Evolutionary conservation across 2,329 filamentous ascomycete genomes (phyloP).

Genomic region (Uncinocarpus reesii): DNA sequence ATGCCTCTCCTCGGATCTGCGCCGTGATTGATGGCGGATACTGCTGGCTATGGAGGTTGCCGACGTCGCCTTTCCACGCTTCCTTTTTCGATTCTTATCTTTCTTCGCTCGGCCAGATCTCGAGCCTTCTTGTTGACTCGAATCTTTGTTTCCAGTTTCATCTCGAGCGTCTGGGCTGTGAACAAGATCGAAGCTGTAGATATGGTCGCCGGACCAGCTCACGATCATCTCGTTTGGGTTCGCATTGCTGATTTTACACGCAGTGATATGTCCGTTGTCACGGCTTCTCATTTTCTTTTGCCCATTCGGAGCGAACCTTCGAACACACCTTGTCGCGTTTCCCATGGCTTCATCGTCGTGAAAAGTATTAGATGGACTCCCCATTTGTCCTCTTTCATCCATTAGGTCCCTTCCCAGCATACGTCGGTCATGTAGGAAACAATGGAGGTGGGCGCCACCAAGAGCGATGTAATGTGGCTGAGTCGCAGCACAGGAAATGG

Average conservation of each 20-base stretch:
- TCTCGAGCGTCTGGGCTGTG: slow-evolving; percentile 48
- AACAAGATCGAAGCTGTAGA: slow-evolving; percentile 56
- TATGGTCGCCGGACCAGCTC: slow-evolving; percentile 58
- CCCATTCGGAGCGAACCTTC: slow-evolving; percentile 55
- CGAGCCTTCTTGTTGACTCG: slow-evolving; percentile 21
- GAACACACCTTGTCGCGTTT: slow-evolving; percentile 54
- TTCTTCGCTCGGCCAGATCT: slow-evolving; percentile 26
- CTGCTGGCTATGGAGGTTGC: slow-evolving; percentile 36
- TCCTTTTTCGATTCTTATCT: slow-evolving; percentile 45
- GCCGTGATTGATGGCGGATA: slow-evolving; percentile 39
- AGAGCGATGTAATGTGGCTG: slow-evolving; percentile 61
- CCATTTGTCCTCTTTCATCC: slow-evolving; percentile 43
- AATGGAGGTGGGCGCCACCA: slow-evolving; percentile 58
- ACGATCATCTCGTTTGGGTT: slow-evolving; percentile 58
- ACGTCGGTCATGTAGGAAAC: slow-evolving; percentile 57
- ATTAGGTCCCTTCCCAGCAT: slow-evolving; percentile 54
- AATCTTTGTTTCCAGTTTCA: slow-evolving; percentile 22
- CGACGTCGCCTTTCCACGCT: slow-evolving; percentile 42
- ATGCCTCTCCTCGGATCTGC: slow-evolving; percentile 35
- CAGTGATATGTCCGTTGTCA: slow-evolving; percentile 56
- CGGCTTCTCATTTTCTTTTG: slow-evolving; percentile 37
- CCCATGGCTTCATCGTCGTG: slow-evolving; percentile 47
- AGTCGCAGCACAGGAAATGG: slow-evolving; percentile 55
- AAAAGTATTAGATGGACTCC: slow-evolving; percentile 33
- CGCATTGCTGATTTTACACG: slow-evolving; percentile 60